Conservation (phyloP, 192 early-diverging fungal genomes). For the Paraglomus brasilianum region DNA sequence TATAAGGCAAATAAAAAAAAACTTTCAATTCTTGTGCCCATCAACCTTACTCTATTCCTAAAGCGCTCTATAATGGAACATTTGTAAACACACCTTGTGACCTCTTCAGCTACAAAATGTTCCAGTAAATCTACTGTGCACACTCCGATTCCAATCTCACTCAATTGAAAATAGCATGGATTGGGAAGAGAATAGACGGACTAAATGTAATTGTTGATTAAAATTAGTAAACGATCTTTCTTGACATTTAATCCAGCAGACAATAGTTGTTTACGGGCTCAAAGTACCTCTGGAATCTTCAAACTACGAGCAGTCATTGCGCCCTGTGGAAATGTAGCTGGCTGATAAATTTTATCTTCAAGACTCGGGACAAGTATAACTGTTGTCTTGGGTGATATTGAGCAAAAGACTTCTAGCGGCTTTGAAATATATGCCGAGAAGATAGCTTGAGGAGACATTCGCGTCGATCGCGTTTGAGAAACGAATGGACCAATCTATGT, state of each 20-base stretch:
- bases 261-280: not conserved
- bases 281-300: slow-evolving; percentile 28
- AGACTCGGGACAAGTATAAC: slow-evolving; percentile 79
- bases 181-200: slow-evolving; percentile 58
- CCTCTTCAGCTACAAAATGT: slow-evolving; percentile 70
- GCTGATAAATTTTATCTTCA: slow-evolving; percentile 72
- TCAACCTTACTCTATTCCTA: slow-evolving; percentile 45
- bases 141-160: slow-evolving; percentile 77
- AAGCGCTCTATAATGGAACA: slow-evolving; percentile 82
- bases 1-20: not conserved
- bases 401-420: slow-evolving; percentile 53
- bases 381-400: too few species aligned
- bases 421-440: slow-evolving; percentile 62
- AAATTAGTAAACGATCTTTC: not conserved
- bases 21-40: not conserved
- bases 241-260: not conserved
- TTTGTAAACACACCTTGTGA: slow-evolving; percentile 62
- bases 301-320: slow-evolving; percentile 33
- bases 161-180: slow-evolving; percentile 78
- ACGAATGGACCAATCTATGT: slow-evolving; percentile 69
- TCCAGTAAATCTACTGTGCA: slow-evolving; percentile 73
- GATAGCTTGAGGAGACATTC: slow-evolving; percentile 57
- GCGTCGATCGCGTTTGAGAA: slow-evolving; percentile 50
- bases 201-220: slow-evolving; percentile 17
- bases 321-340: slow-evolving; percentile 83